Percentiles rank a stretch among this genome's conserved stretches.
Conservation (phyloP, 257 asterid genomes). For the Lycium barbarum region DNA sequence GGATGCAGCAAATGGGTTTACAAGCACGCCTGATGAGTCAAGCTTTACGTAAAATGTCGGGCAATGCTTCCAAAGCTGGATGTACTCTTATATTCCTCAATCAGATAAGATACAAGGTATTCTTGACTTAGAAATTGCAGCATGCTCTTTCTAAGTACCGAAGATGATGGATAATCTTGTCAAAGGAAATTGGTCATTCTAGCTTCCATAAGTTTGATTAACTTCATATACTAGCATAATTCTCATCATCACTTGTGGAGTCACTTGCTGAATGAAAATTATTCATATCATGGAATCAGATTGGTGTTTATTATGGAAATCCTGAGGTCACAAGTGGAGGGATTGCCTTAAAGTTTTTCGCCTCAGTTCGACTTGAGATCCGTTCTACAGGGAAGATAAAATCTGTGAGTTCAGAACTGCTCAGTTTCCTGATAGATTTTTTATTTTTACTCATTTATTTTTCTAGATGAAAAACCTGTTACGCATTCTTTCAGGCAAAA, state of each 20-base stretch:
- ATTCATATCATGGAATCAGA: constrained; percentile 52
- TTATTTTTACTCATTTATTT: constrained; percentile 15
- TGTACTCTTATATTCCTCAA: constrained; percentile 94
- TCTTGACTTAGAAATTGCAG: constrained; percentile 3
- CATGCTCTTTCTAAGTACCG: constrained; percentile 16
- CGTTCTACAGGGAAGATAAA: constrained; percentile 96
- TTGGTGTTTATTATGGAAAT: constrained; percentile 97
- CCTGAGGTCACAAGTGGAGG: constrained; percentile 99
- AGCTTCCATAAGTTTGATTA: background rate
- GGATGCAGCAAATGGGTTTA: constrained; percentile 99
- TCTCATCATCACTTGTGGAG: constrained; percentile 29
- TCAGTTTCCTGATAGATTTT: constrained; percentile 17
- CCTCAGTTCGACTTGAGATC: constrained; percentile 98
- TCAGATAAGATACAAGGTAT: constrained; percentile 97
- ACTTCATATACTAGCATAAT: constrained; percentile 9
- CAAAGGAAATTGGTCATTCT: background rate
- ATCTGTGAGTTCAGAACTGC: constrained; percentile 67
- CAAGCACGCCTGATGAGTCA: constrained; percentile 99
- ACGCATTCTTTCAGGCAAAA: constrained; percentile 57
- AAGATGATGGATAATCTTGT: constrained; percentile 26
- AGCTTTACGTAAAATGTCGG: constrained; percentile 98
- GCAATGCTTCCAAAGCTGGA: constrained; percentile 99
- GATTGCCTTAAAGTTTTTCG: constrained; percentile 95
- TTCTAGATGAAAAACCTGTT: constrained; percentile 27
- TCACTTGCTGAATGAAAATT: constrained; percentile 24